Base-by-base conservation (phyloP, 768 basidiomycete species). In the Naematelia encephala region DNA sequence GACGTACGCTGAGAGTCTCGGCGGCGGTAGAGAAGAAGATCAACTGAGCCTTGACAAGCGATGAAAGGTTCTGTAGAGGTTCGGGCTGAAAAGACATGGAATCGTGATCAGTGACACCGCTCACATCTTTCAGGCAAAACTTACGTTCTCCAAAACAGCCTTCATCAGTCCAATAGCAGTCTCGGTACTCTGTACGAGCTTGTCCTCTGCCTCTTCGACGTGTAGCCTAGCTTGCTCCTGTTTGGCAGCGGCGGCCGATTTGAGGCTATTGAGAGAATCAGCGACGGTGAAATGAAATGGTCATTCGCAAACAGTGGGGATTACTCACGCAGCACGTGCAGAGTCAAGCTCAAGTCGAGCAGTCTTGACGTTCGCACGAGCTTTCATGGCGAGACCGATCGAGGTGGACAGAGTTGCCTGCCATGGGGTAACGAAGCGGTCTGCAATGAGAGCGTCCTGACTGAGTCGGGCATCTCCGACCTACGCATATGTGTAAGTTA, bases 101-200 rank as follows among this genome's bases (percentile, higher is more conserved):
- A 30, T 11, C 21, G 43, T 42, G 19, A 48, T 68, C 47, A 64
- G 57, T 47, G 52, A 0, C n/a, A 4, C n/a, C n/a, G n/a, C n/a
- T n/a, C 12, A 5, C n/a, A 28, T 45, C 30, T n/a, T n/a, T n/a
- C n/a, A n/a, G n/a, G n/a, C n/a, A n/a, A n/a, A n/a, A 81, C 88
- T 55, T 64, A 96, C 93, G 78, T 97, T 97, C 69, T 98, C 94
- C 39, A 99, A 82, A 14, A 98, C 94, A n/a, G 90, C 88, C 82
- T 94, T 94, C 92, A 96, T 94, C 45, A 91, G 83, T 1, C 88
- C 89, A 68, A 96, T 96, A 0, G 93, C 94, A 27, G 93, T 88
- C 77, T 99, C 96, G 22, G 96, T 99, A 82, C 91, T 91, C 76
- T 93, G 92, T 4, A 98, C 96, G 28, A 98, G 84, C 77, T 93